These are phyloP conservation scores for Cytospora paraplurivora DNA, from an alignment of 2,329 filamentous ascomycete genomes.

Conservation along the genomic window DNA sequence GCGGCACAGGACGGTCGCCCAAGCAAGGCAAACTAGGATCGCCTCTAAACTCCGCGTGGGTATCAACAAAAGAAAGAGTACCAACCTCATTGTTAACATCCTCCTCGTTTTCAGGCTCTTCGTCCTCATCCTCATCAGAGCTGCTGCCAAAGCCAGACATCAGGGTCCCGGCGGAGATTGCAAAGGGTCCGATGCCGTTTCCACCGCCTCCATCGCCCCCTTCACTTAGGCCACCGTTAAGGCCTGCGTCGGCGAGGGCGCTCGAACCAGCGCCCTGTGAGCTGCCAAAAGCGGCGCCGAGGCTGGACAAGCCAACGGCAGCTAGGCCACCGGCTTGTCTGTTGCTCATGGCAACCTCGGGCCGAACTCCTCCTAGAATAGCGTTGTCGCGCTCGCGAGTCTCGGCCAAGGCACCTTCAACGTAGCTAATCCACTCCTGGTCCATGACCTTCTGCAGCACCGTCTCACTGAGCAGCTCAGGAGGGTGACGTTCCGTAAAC, in stretches of 20 bases:
- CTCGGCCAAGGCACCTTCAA: constrained; percentile 89
- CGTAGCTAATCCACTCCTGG: constrained; percentile 90
- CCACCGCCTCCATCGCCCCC: constrained; percentile 62
- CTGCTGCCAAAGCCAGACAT: constrained; percentile 92
- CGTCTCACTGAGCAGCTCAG: constrained; percentile 79
- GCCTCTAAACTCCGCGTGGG: constrained; percentile 30
- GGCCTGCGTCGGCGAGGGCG: constrained; percentile 77
- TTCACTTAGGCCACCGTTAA: constrained; percentile 72
- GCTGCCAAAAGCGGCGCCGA: constrained; percentile 42
- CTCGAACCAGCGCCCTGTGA: constrained; percentile 46
- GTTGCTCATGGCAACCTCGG: constrained; percentile 83
- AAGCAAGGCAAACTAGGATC: constrained; percentile 20
- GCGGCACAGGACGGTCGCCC: constrained; percentile 18
- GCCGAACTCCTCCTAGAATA: constrained; percentile 92
- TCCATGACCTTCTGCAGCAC: constrained; percentile 89
- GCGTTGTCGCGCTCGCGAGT: constrained; percentile 96
- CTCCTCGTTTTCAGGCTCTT: constrained; percentile 82
- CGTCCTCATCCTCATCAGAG: constrained; percentile 94
- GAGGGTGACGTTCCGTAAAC: constrained; percentile 91
- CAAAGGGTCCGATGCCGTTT: constrained; percentile 71
- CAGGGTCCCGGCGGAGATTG: constrained; percentile 71
- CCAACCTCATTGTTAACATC: constrained; percentile 71
- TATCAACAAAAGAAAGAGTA: constrained; percentile 33
- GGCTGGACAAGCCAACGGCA: constrained; percentile 51
- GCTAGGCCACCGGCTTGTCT: constrained; percentile 59